These are phyloP conservation scores for Fusarium abutilonis DNA, from an alignment of 2,329 filamentous ascomycete genomes.

Conservation along the genomic window DNA sequence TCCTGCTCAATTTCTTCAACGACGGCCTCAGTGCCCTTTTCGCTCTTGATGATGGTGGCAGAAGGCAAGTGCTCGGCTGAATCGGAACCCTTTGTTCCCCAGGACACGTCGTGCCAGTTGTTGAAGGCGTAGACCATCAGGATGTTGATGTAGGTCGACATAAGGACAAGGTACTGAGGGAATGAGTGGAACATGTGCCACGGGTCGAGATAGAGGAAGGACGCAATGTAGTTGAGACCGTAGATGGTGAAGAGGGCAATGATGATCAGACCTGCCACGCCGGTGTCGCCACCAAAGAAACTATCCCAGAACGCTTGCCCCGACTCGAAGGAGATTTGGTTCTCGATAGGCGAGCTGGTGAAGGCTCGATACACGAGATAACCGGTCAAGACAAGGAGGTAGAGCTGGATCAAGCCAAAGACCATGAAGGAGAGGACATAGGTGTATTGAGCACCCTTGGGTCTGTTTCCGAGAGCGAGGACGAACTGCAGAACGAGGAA, in stretches of 20 bases:
- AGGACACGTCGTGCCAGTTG: conserved; percentile 43
- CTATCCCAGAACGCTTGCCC: conserved; percentile 36
- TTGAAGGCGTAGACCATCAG: conserved; percentile 44
- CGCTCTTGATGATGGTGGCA: conserved; percentile 35
- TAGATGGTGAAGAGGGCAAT: conserved; percentile 42
- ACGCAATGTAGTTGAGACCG: conserved; percentile 40
- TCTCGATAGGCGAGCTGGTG: conserved; percentile 31
- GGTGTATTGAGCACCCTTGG: conserved; percentile 40
- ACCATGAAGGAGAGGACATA: conserved; percentile 42
- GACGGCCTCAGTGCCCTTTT: conserved; percentile 37
- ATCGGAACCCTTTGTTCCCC: conserved; percentile 43
- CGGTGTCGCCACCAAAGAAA: conserved; percentile 37
- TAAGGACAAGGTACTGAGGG: conserved; percentile 41
- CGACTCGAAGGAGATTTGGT: conserved; percentile 37
- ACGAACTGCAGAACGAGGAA: conserved; percentile 42
- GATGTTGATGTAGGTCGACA: conserved; percentile 45
- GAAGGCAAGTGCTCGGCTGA: conserved; percentile 36
- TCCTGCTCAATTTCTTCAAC: conserved; percentile 41
- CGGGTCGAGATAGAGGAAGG: conserved; percentile 42
- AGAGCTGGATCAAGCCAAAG: conserved; percentile 38
- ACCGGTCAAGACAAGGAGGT: conserved; percentile 38
- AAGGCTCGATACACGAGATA: conserved; percentile 42
- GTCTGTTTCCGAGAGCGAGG: conserved; percentile 40
- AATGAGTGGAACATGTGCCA: conserved; percentile 45
- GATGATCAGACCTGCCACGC: conserved; percentile 40